A percentile compares a stretch with the other conserved stretches of the same genome.
These are phyloP conservation scores for Bretziella fagacearum DNA, from an alignment of 2,329 filamentous ascomycete species.

Conservation along the genomic window DNA sequence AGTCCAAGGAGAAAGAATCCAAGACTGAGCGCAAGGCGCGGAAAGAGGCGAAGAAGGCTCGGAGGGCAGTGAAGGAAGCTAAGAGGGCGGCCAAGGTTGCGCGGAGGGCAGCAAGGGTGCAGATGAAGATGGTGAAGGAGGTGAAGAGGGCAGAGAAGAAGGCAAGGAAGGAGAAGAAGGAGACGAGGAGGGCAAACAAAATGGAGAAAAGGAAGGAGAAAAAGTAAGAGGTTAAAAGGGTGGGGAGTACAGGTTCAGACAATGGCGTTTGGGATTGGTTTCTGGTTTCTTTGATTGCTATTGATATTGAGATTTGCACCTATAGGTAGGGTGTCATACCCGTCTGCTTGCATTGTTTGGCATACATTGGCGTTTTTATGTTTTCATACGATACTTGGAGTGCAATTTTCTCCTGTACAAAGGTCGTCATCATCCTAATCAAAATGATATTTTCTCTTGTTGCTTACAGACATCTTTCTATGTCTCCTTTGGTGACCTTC, in stretches of 20 bases:
- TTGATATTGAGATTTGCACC: not conserved
- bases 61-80: constrained; percentile 19
- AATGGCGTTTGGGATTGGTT: constrained; percentile 18
- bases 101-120: constrained; percentile 20
- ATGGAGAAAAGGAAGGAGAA: constrained; percentile 18
- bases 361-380: constrained; percentile 3
- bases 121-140: constrained; percentile 16
- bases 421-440: not conserved
- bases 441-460: not conserved
- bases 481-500: constrained; percentile 47
- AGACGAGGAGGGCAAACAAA: constrained; percentile 11
- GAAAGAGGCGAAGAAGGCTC: constrained; percentile 22
- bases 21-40: constrained; percentile 15
- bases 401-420: not conserved
- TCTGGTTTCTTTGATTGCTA: constrained; percentile 13
- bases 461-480: constrained; percentile 15
- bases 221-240: not conserved
- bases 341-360: not conserved
- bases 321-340: not conserved
- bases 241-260: not conserved
- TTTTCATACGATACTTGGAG: not conserved
- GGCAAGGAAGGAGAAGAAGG: constrained; percentile 9
- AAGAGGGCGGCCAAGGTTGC: constrained; percentile 28
- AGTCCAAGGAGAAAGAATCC: constrained; percentile 8
- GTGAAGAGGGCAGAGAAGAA: constrained; percentile 18